Percentiles rank a stretch among this genome's conserved stretches.
Evolutionary conservation across 108 stramenopile genomes (phyloP).

Genomic region (Craspedostauros australis): DNA sequence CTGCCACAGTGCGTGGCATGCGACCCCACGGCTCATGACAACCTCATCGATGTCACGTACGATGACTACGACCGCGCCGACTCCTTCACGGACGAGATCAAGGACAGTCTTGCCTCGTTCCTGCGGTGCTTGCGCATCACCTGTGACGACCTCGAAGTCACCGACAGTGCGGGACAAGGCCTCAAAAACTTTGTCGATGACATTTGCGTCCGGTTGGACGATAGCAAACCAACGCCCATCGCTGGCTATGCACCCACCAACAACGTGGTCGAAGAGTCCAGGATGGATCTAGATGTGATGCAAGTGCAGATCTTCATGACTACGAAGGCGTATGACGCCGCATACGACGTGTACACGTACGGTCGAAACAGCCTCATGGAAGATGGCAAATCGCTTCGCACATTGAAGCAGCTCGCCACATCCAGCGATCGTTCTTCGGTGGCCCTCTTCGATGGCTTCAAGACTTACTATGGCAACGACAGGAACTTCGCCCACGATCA

Average conservation of each 20-base stretch:
- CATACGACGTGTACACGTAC: slow-evolving; percentile 44
- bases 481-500: slow-evolving; percentile 17
- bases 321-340: slow-evolving; percentile 30
- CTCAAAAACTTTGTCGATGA: slow-evolving; percentile 12
- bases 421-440: no score
- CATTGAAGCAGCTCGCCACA: slow-evolving; percentile 30
- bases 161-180: slow-evolving; percentile 5
- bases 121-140: slow-evolving; percentile 41
- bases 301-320: slow-evolving; percentile 42
- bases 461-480: slow-evolving; percentile 1
- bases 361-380: slow-evolving; percentile 42
- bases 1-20: slow-evolving; percentile 40
- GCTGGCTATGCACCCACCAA: slow-evolving; percentile 38
- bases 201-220: slow-evolving; percentile 15
- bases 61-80: background rate
- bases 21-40: slow-evolving; percentile 5
- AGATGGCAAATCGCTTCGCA: slow-evolving; percentile 3
- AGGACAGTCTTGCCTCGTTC: slow-evolving; percentile 20
- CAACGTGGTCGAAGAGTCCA: slow-evolving; percentile 26
- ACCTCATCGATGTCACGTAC: slow-evolving; percentile 13
- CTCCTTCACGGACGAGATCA: slow-evolving; percentile 10
- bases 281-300: slow-evolving; percentile 46
- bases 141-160: slow-evolving; percentile 23
- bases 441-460: slow-evolving; percentile 10
- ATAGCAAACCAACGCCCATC: slow-evolving; percentile 3